Conservation (phyloP, 257 asterid genomes). For the Solanum paucissectum region DNA sequence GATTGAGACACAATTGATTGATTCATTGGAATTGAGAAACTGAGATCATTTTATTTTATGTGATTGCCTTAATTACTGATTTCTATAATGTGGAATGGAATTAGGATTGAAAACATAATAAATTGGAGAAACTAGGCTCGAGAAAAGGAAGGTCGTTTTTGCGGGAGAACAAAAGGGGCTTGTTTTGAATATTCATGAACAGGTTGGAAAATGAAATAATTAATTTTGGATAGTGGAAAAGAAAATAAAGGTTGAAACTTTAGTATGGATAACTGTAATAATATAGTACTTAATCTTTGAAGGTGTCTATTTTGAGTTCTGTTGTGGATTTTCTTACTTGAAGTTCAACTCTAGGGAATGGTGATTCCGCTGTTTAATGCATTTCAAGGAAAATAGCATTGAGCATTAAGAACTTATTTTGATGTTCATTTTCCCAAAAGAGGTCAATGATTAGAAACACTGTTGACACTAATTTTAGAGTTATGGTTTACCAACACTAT, state of each 20-base stretch:
- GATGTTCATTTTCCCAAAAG: not conserved
- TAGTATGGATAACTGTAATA: not conserved
- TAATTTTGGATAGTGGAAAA: not conserved
- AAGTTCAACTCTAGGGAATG: not conserved
- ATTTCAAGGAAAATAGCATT: not conserved
- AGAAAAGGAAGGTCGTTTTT: not conserved
- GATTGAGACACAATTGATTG: not conserved
- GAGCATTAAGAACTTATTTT: not conserved
- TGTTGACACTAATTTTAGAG: not conserved
- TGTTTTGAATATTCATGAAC: not conserved
- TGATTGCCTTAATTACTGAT: not conserved
- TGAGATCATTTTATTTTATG: not conserved
- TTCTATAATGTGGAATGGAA: not conserved
- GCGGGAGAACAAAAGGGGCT: not conserved
- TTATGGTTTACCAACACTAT: not conserved
- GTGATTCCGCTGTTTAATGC: not conserved
- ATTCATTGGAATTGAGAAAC: not conserved
- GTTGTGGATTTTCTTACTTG: not conserved
- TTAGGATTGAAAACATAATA: not conserved
- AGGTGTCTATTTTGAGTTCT: not conserved
- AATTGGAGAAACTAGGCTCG: not conserved
- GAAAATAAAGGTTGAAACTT: not conserved
- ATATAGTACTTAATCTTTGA: not conserved
- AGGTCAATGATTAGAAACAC: not conserved
- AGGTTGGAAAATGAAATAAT: not conserved